These are phyloP conservation scores for Hemerocallis citrina DNA, from an alignment of 106 monocot genomes.

Conservation along the genomic window DNA sequence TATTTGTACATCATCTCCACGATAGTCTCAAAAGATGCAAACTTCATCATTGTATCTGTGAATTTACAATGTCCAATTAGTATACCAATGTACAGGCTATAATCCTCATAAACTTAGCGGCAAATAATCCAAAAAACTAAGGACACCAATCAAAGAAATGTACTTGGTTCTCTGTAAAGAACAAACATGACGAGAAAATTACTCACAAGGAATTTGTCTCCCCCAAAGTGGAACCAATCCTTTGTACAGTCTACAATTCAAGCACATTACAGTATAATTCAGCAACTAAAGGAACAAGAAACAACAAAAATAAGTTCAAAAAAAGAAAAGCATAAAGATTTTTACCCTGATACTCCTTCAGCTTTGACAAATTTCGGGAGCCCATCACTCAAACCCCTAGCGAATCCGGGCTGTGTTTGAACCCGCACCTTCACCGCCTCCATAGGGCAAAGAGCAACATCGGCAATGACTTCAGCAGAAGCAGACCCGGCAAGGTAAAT, in stretches of 20 bases:
- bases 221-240: slow-evolving; percentile 51
- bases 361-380: slow-evolving; percentile 62
- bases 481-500: slow-evolving; percentile 79
- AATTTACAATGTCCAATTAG: no score
- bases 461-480: slow-evolving; percentile 78
- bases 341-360: slow-evolving; percentile 54
- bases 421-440: slow-evolving; percentile 81
- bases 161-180: no score
- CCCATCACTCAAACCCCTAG: slow-evolving; percentile 63
- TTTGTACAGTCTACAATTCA: slow-evolving; percentile 32
- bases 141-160: no score
- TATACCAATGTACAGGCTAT: no score
- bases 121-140: no score
- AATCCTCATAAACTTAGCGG: no score
- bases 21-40: no score
- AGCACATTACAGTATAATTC: no score
- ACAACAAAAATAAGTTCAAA: no score
- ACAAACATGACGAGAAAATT: no score
- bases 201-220: slow-evolving; percentile 38
- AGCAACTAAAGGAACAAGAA: background rate
- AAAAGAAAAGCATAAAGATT: background rate
- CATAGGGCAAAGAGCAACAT: slow-evolving; percentile 75
- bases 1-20: no score
- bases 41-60: no score
- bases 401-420: slow-evolving; percentile 72